Base-by-base conservation (phyloP, 1,284 basidiomycete genomes). In the Mycena citricolor region DNA sequence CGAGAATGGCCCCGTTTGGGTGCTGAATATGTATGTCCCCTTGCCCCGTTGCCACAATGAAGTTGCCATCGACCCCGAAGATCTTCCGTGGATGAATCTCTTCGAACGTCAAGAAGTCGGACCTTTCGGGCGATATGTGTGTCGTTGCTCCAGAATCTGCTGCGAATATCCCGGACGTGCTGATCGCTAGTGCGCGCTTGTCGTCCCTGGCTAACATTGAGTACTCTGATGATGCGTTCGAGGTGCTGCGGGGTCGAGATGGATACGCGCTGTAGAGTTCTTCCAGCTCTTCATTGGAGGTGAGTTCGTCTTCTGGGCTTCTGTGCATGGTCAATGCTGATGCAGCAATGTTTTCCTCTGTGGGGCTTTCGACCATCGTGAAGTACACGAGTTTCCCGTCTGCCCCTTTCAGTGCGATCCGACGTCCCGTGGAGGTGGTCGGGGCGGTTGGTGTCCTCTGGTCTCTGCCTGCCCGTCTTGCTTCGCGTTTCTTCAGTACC, bases 401-500 rank as follows among this genome's bases (percentile, higher is more conserved):
- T 19, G 10, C 7, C n/a, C 44, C 41, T 16, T 41, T 46, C 37
- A 39, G 20, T 5, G 36, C 36, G 7, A 39, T 28, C 6, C 47
- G 35, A 7, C 33, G n/a, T 13, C 31, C 31, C 11, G 11, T 20
- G 20, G 14, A 11, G 1, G 39, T 11, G 14, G 30, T 21, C 4
- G 22, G 16, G 12, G n/a, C 3, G 5, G 13, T 4, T 12, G 8
- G 4, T 5, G 14, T 23, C 17, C 17, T 30, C n/a, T 22, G 13
- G 11, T 25, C 13, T 16, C 37, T 17, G 31, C 7, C 31, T 32
- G 31, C 1, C 17, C n/a, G 35, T 21, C 21, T 16, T 29, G 23
- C 35, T 23, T 23, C 20, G 23, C 23, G 11, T 5, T 20, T 4
- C 5, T 12, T 36, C 3, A 71, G 54, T 44, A 68, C 13, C 57